These are phyloP conservation scores for Teunomyces kruisii DNA, from an alignment of 805 yeast species.

Conservation along the genomic window DNA sequence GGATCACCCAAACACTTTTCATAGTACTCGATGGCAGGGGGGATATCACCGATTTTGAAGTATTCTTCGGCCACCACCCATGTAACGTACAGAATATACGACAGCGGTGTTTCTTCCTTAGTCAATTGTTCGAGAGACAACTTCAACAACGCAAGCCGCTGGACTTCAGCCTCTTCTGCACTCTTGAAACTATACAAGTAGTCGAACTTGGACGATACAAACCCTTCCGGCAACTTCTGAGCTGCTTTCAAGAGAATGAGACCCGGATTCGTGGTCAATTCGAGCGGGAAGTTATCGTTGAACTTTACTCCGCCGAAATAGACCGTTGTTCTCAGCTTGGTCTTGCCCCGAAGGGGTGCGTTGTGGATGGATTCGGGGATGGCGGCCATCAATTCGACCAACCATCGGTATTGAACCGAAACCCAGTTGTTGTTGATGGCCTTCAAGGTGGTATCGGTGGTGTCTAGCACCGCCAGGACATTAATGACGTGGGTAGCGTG, in stretches of 20 bases:
- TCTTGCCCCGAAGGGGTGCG: background rate
- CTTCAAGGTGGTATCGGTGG: constrained; percentile 6
- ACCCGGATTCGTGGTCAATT: constrained; percentile 29
- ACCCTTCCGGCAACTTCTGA: constrained; percentile 13
- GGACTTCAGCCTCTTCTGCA: constrained; percentile 4
- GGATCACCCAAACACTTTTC: constrained; percentile 10
- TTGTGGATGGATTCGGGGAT: constrained; percentile 37
- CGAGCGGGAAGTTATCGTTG: constrained; percentile 13
- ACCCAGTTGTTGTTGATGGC: constrained; percentile 46
- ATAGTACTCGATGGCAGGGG: constrained; percentile 21
- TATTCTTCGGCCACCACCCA: constrained; percentile 54
- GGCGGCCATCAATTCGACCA: constrained; percentile 56
- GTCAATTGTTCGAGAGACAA: background rate
- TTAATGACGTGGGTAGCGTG: constrained; percentile 63
- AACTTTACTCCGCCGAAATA: constrained; percentile 38
- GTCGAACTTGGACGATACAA: background rate
- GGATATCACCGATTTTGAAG: constrained; percentile 9
- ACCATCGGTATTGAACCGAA: constrained; percentile 62
- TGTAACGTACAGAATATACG: constrained; percentile 30
- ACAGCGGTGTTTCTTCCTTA: background rate
- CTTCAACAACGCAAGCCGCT: constrained; percentile 7
- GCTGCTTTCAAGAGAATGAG: constrained; percentile 27
- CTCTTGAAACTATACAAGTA: constrained; percentile 9
- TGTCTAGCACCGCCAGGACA: constrained; percentile 28
- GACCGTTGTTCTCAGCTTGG: constrained; percentile 9